Percentiles rank a stretch among this genome's conserved stretches.
phyloP scores from a whole-genome alignment of 805 yeast genomes.

The Danielozyma ontarioensis region DNA sequence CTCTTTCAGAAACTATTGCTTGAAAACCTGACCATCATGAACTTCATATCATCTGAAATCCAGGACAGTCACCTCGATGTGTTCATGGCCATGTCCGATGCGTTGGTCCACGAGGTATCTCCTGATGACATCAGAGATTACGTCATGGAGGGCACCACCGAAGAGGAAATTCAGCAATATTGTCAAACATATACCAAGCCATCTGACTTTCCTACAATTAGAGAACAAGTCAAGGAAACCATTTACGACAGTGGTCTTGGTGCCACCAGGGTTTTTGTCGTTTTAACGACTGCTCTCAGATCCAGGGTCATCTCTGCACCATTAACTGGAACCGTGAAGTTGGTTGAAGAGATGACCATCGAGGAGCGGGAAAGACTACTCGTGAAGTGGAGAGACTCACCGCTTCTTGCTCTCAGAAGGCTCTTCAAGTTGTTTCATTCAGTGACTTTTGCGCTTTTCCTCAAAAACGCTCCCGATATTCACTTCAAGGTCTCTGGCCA shows the following conservation, averaged over 20 bases:
- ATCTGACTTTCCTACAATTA: conserved; percentile 24
- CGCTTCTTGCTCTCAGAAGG: conserved; percentile 27
- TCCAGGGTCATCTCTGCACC: conserved; percentile 27
- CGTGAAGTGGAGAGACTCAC: conserved; percentile 37
- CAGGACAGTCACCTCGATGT: conserved; percentile 21
- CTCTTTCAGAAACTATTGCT: no score
- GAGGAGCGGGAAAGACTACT: conserved; percentile 29
- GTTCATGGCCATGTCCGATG: conserved; percentile 28
- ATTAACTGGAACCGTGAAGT: conserved; percentile 29
- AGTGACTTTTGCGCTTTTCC: conserved; percentile 21
- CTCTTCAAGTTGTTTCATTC: conserved; percentile 25
- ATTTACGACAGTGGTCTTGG: conserved; percentile 10
- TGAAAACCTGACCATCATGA: no score
- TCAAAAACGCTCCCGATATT: conserved; percentile 23
- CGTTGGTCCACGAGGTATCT: conserved; percentile 26
- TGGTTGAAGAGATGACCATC: conserved; percentile 30
- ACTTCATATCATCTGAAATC: no score
- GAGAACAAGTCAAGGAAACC: conserved; percentile 8
- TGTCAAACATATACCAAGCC: conserved; percentile 19
- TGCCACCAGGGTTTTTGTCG: conserved; percentile 16
- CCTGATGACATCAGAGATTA: conserved; percentile 21
- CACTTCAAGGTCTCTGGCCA: conserved; percentile 34
- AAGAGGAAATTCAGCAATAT: conserved; percentile 25
- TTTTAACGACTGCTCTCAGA: conserved; percentile 21
- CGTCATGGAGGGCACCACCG: conserved; percentile 20